phyloP scores from a whole-genome alignment of 2,329 filamentous ascomycete genomes.

The Hortaea werneckii region DNA sequence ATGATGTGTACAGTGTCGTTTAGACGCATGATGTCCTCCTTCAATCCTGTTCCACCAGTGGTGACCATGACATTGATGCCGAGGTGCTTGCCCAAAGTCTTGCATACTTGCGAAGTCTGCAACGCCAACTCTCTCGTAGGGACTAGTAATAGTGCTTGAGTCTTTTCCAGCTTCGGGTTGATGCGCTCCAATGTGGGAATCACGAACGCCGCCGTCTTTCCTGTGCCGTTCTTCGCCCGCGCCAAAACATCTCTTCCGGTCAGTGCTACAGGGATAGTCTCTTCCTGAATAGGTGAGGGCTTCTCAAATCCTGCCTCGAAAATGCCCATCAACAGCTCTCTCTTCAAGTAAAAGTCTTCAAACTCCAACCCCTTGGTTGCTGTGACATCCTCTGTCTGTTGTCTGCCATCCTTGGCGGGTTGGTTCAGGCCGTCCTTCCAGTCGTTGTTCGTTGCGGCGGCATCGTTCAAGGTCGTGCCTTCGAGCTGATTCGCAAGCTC shows the following conservation, averaged over 20 bases:
- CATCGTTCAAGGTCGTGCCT: slow-evolving; percentile 41
- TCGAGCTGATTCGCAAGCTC: slow-evolving; percentile 48
- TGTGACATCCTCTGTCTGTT: slow-evolving; percentile 94
- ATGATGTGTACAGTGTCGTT: slow-evolving; percentile 94
- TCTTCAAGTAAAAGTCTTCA: slow-evolving; percentile 91
- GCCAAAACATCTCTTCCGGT: slow-evolving; percentile 92
- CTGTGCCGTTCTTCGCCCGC: slow-evolving; percentile 95
- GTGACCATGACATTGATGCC: slow-evolving; percentile 99
- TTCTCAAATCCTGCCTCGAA: slow-evolving; percentile 99
- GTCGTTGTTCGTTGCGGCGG: slow-evolving; percentile 49
- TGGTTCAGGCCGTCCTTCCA: slow-evolving; percentile 67
- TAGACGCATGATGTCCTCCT: slow-evolving; percentile 92
- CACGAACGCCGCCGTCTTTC: slow-evolving; percentile 96
- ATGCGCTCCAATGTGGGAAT: slow-evolving; percentile 92
- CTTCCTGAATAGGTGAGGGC: slow-evolving; percentile 97
- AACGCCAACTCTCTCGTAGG: slow-evolving; percentile 94
- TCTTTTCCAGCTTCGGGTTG: slow-evolving; percentile 93
- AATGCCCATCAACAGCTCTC: slow-evolving; percentile 95
- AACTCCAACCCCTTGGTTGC: slow-evolving; percentile 96
- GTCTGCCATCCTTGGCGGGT: slow-evolving; percentile 63
- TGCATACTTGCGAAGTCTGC: slow-evolving; percentile 98
- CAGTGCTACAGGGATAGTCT: slow-evolving; percentile 91
- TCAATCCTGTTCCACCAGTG: slow-evolving; percentile 86
- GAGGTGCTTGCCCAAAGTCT: slow-evolving; percentile 92
- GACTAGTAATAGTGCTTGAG: slow-evolving; percentile 90